A percentile compares a stretch with the other conserved stretches of the same genome.
Conservation (phyloP, 257 asterid genomes). For the Solanum commersonii region DNA sequence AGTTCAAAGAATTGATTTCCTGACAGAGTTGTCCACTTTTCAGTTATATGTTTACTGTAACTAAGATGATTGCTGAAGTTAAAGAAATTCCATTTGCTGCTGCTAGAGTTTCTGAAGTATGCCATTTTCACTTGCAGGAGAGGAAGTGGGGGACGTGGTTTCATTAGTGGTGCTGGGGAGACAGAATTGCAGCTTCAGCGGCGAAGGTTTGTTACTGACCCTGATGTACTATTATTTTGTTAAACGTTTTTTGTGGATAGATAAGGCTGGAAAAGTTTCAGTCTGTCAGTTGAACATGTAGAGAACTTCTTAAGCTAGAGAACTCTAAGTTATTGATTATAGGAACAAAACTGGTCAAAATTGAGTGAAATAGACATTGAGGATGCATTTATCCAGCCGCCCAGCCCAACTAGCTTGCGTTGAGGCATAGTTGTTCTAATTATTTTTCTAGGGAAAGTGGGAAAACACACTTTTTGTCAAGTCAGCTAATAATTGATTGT, state of each 20-base stretch:
- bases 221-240: background rate
- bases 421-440: background rate
- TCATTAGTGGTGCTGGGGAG: slow-evolving; percentile 98
- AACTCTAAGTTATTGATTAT: background rate
- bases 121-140: slow-evolving; percentile 59
- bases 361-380: background rate
- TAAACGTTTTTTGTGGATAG: background rate
- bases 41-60: background rate
- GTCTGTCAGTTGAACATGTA: background rate
- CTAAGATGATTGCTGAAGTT: background rate
- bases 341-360: background rate
- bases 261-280: background rate
- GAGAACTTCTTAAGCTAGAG: background rate
- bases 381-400: background rate
- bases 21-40: background rate
- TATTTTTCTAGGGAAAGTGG: background rate
- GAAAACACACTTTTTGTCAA: background rate
- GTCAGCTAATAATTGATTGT: background rate
- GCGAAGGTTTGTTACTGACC: slow-evolving; percentile 46
- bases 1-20: background rate
- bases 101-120: slow-evolving; percentile 9
- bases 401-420: background rate
- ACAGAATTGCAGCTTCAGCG: slow-evolving; percentile 98
- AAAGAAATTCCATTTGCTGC: background rate
- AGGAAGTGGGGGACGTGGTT: slow-evolving; percentile 98